Evolutionary conservation across 1,284 basidiomycete species (phyloP), one percentile per base, ranked within the genome.

Genomic region (Lignosus rhinocerotis): DNA sequence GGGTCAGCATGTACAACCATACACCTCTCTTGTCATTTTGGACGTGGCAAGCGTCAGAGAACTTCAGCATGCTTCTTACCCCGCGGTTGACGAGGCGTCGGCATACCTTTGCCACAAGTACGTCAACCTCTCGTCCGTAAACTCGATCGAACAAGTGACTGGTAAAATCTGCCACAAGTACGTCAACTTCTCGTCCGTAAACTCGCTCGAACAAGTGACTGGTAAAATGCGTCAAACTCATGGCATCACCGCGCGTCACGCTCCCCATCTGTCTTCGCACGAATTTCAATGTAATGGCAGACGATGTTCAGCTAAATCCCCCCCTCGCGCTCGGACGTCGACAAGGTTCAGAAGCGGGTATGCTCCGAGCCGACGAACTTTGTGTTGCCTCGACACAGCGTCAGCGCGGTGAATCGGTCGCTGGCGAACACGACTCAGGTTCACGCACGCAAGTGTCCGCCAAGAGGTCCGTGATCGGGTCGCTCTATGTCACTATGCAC

Each of bases 361-460:
- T 31, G 52, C 21, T 53, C 52, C 52, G 52, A 54, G 11, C 52
- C 52, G 44, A 36, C n/a, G 52, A 19, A 31, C 43, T 34, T 38
- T 34, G 6, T 14, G 41, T 43, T 17, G 19, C 19, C 6, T 21
- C 41, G 17, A 16, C 16, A 25, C 4, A 39, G 36, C 36, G 36
- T 39, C 11, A 39, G 12, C 36, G 36, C 36, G 11, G 8, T 39
- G 14, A 8, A 6, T 39, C 11, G 36, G 9, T n/a, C 36, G 5
- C 14, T 39, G n/a, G 36, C 36, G 36, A 25, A 25, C 25, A 25
- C 25, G 2, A 2, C 25, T 25, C 25, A 25, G 4, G 2, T 25
- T 25, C 25, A 25, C 25, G 25, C 25, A 25, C 2, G 25, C 4
- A 25, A 25, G 25, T 25, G 25, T 25, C 25, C 4, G 25, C 4